Conservation (phyloP, 2,329 filamentous ascomycete genomes). For the Hypocreales sp. region DNA sequence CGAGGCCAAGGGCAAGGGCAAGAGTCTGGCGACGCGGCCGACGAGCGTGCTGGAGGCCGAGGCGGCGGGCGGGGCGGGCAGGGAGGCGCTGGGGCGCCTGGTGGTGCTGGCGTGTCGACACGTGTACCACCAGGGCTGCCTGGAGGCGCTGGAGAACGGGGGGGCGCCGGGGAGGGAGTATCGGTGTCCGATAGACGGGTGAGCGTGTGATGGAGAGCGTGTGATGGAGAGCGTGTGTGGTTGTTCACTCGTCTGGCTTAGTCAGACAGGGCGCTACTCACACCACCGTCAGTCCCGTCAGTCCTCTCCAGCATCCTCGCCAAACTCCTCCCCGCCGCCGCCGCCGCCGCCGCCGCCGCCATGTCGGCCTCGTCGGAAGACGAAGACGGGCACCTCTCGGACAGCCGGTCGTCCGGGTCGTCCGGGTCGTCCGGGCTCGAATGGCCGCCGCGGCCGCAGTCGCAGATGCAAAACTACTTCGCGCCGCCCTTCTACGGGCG, state of each 20-base stretch:
- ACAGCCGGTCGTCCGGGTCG: constrained; percentile 12
- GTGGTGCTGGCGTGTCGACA: constrained; percentile 57
- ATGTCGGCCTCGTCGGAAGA: constrained; percentile 21
- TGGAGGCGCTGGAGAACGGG: constrained; percentile 44
- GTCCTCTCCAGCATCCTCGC: too few species aligned
- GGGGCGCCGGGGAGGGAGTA: constrained; percentile 33
- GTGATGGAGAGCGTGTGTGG: too few species aligned
- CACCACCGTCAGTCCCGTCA: too few species aligned
- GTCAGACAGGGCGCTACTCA: too few species aligned
- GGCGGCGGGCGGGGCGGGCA: constrained; percentile 5
- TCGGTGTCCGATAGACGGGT: constrained; percentile 42
- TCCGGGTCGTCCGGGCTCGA: constrained; percentile 15
- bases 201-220: constrained; percentile 5
- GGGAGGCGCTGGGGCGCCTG: constrained; percentile 44
- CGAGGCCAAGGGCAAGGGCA: constrained; percentile 27
- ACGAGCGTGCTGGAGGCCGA: constrained; percentile 23
- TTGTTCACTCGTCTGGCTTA: too few species aligned
- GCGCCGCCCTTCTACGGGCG: constrained; percentile 91
- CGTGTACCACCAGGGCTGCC: constrained; percentile 52
- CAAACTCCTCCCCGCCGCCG: too few species aligned
- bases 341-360: constrained; percentile 1
- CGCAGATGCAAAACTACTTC: constrained; percentile 40
- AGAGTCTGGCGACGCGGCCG: constrained; percentile 22
- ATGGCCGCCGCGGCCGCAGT: constrained; percentile 26
- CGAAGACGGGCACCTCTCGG: constrained; percentile 19